Evolutionary conservation across 495 filamentous ascomycete genomes (phyloP), one percentile per base, ranked within the genome.

Genomic region (Neurospora sp.): DNA sequence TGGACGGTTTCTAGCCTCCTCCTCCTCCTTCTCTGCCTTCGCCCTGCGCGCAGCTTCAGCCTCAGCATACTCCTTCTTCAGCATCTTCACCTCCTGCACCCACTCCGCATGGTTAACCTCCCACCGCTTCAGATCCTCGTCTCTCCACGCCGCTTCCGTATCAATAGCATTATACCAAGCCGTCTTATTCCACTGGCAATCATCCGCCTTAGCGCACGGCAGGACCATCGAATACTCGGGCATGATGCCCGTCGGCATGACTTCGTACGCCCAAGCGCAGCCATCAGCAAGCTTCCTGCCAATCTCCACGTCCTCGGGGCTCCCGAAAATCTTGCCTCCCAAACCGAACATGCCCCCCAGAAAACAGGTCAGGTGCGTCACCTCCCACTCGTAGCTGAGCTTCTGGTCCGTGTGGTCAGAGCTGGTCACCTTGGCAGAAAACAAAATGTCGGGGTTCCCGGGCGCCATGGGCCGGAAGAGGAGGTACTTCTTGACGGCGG

Each of bases 271-370:
- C 95, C 94, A 98, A 3, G 96, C 92, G 79, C 96, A 99, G 27
- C 95, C 96, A 73, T 97, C 94, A 0, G 95, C 92, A 14, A 99
- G 88, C 78, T 92, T 92, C 75, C 86, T 85, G 8, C 92, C 96
- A 66, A 97, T 88, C 48, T 96, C 90, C 62, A 98, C 83, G 80
- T 99, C 95, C 27, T 86, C 86, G 8, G 91, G 85, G n/a, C 90
- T 85, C 11, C 89, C 87, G 74, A 97, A 97, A n/a, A 94, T 85
- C 81, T 93, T 94, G 48, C 94, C 92, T 40, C 92, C 94, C 72
- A 99, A 85, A 6, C 90, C 96, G 73, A 96, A 91, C 96, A 98
- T 98, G 70, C 94, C 96, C 12, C 96, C 96, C 23, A 92, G 85
- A 77, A 98, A 99, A 79, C 96, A 99, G 16, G 91, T 91, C 39